Evolutionary conservation across 495 filamentous ascomycete species (phyloP), one percentile per base, ranked within the genome.

Genomic region (Annulohypoxylon nitens): DNA sequence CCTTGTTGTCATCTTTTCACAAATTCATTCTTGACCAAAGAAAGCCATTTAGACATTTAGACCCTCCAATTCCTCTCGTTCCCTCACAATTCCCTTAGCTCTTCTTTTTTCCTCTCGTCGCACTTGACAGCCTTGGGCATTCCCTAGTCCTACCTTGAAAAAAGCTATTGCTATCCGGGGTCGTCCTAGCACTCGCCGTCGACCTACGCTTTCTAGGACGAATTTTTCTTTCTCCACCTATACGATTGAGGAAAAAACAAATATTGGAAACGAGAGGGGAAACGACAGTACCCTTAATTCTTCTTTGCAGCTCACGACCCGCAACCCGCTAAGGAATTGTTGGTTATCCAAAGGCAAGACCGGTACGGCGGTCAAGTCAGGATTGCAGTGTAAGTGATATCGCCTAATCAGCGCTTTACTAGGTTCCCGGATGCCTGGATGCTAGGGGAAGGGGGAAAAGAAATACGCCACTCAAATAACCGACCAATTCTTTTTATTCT

Each of bases 1-100:
- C 53, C 51, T 72, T 63, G 34, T 50, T 66, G 59, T 74, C 57
- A 67, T 69, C 70, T 74, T 73, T 73, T 77, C 69, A 70, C 64
- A 67, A 67, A 64, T 68, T 43, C 47, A 36, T 62, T 48, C 25
- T 54, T 33, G 64, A 73, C 65, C 61, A 43, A 43, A 43, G 30
- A 30, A 30, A 30, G 5, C 5, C 30, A 30, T 30, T 30, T 30
- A 6, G 30, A 36, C 61, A 64, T 69, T 66, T 70, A 67, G 66
- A 57, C 43, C 55, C 45, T 55, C 61, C 20, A 53, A 53, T 69
- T 43, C 48, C 18, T 62, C 62, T 34, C 47, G 3, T 33, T 33
- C 41, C 41, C 18, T 54, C 54, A 25, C 41, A 39, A 6, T 23
- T 36, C 41, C 26, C 37, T 48, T 23, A 51, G 26, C 64, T 30